phyloP scores from a whole-genome alignment of 257 asterid species.

The Ligustrum vulgare region DNA sequence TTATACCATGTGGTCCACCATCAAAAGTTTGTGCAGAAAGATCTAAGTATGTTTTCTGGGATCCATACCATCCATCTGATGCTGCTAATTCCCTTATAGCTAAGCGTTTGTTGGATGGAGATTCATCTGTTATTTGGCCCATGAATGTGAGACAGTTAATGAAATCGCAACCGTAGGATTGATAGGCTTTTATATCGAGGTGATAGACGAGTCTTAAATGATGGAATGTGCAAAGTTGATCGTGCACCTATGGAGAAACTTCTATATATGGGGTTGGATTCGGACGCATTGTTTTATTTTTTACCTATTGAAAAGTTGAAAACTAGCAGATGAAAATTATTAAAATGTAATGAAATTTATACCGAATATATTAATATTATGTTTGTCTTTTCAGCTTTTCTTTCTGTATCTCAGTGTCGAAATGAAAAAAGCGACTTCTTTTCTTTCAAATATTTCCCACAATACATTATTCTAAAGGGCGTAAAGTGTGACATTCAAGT shows the following conservation, averaged over 20 bases:
- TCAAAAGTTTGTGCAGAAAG: constrained; percentile 62
- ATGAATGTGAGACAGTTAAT: constrained; percentile 49
- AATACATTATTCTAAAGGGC: too few species aligned
- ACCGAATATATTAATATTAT: neutral
- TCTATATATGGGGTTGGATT: neutral
- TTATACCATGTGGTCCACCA: constrained; percentile 67
- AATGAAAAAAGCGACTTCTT: neutral
- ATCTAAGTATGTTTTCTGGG: constrained; percentile 78
- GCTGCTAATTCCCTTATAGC: constrained; percentile 60
- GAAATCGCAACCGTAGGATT: constrained; percentile 3
- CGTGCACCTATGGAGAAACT: neutral
- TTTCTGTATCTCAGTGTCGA: neutral
- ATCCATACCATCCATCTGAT: constrained; percentile 75
- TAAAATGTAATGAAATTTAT: neutral
- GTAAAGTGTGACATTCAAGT: too few species aligned
- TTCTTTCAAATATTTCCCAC: too few species aligned
- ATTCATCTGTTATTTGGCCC: constrained; percentile 56
- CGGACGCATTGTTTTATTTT: neutral
- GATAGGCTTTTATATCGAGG: neutral
- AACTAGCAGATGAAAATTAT: neutral
- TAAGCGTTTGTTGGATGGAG: constrained; percentile 53
- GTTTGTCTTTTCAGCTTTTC: neutral
- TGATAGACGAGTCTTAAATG: neutral
- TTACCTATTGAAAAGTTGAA: neutral
- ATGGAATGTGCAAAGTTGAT: neutral